Base-by-base conservation (phyloP, 805 yeast species). In the Torulaspora microellipsoides region DNA sequence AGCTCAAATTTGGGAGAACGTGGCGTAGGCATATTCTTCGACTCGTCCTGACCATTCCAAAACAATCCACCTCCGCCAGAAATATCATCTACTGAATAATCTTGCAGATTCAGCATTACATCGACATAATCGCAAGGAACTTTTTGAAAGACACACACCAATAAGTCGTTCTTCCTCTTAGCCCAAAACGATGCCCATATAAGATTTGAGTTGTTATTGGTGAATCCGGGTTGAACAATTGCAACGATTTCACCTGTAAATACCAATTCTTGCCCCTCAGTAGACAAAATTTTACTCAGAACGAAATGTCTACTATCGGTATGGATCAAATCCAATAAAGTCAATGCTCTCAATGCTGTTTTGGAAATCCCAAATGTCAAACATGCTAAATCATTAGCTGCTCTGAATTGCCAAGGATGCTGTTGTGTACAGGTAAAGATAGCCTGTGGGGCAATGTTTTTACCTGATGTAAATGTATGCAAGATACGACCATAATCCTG, bases 181-280 rank as follows among this genome's bases (percentile, higher is more conserved):
- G 93, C 95, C 96, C 96, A 91, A 43, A 90, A 64, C 0, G 95
- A 85, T 9, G 95, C 89, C 85, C 95, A 82, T 0, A 90, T 85
- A 46, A 76, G 68, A 25, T 75, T 75, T 2, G 55, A 45, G 29
- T 38, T 38, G 14, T 43, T 49, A 17, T 40, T 45, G 9, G 48
- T 42, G 37, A 74, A 75, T 13, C 85, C 84, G 11, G 82, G 79
- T 52, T 87, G 75, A 32, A 77, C 70, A 36, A 89, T 83, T 8
- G 95, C 95, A 10, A 88, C 80, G 37, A 89, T 80, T 55, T 86
- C 93, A 46, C 96, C 97, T 1, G 89, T 77, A 58, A 85, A 85
- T 0, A 83, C 77, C 39, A 81, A 73, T 46, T 76, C 76, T 52
- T 49, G 68, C 42, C 49, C 62, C 52, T 52, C 70, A 1, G 64